Conservation (phyloP, 352 stramenopile genomes). For the Globisporangium uncinulatum region DNA sequence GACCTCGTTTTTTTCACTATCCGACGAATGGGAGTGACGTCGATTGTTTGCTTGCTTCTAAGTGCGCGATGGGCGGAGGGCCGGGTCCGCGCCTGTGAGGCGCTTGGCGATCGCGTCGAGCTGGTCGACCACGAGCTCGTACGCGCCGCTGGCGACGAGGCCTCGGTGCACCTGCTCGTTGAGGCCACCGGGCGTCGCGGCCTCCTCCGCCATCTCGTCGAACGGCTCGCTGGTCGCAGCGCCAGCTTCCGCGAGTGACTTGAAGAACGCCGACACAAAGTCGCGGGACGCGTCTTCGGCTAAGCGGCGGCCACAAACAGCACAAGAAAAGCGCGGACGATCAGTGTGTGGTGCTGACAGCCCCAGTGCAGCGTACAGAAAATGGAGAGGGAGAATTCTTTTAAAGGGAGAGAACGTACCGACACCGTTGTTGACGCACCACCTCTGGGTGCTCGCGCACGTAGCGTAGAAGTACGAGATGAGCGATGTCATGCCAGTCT, state of each 20-base stretch:
- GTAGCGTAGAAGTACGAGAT: conserved; percentile 87
- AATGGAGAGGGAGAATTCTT: neutral
- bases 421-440: conserved; percentile 83
- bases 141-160: conserved; percentile 55
- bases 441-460: conserved; percentile 76
- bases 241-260: conserved; percentile 68
- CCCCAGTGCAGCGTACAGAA: neutral
- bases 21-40: too few species aligned
- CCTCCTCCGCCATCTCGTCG: conserved; percentile 82
- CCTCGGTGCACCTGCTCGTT: conserved; percentile 84
- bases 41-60: conserved; percentile 10
- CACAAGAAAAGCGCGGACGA: neutral
- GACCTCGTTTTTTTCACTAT: too few species aligned
- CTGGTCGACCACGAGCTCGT: conserved; percentile 77
- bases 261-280: conserved; percentile 83
- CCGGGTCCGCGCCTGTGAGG: conserved; percentile 59
- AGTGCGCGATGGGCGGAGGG: conserved; percentile 33
- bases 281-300: conserved; percentile 63
- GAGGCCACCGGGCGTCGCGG: conserved; percentile 68
- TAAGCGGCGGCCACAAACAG: conserved; percentile 11
- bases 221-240: conserved; percentile 68
- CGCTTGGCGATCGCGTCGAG: conserved; percentile 82
- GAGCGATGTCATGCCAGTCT: conserved; percentile 80
- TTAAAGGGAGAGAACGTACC: conserved; percentile 33
- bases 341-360: neutral